Conservation (phyloP, 2,329 filamentous ascomycete species). For the Emericellopsis cladophorae region DNA sequence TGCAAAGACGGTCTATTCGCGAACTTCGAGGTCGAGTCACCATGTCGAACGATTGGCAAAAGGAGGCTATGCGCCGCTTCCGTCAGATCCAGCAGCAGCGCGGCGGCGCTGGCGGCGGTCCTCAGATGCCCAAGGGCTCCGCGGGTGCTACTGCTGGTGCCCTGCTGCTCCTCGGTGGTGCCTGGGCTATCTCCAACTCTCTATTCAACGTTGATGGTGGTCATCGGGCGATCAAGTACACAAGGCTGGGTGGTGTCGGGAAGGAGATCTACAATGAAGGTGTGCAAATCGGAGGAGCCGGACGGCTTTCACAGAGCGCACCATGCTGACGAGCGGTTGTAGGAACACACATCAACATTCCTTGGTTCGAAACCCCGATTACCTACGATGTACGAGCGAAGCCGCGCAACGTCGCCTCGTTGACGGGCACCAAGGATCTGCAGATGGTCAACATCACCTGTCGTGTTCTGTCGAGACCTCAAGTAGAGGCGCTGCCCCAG, state of each 20-base stretch:
- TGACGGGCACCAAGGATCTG: constrained; percentile 96
- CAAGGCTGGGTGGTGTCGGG: constrained; percentile 79
- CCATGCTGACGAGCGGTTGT: constrained; percentile 4
- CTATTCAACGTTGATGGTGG: constrained; percentile 88
- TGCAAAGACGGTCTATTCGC: neutral
- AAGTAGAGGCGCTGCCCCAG: constrained; percentile 79
- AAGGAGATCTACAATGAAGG: constrained; percentile 96
- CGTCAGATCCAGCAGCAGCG: constrained; percentile 33
- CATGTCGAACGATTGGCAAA: constrained; percentile 24
- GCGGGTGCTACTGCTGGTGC: constrained; percentile 26
- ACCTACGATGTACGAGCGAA: constrained; percentile 97
- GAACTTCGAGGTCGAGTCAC: neutral
- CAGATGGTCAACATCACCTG: constrained; percentile 99
- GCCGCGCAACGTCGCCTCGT: constrained; percentile 88
- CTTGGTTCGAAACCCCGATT: constrained; percentile 95
- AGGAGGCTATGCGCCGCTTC: constrained; percentile 38
- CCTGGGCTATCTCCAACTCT: constrained; percentile 42
- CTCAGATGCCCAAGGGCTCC: constrained; percentile 25
- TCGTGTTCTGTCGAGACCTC: constrained; percentile 88
- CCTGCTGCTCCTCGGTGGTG: constrained; percentile 32
- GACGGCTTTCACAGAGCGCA: constrained; percentile 1
- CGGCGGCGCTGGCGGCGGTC: constrained; percentile 27
- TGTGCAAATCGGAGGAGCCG: constrained; percentile 18
- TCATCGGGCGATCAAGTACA: constrained; percentile 98
- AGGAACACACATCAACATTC: constrained; percentile 89